Conservation (phyloP, 306 rosid species). For the Cyamopsis tetragonoloba region DNA sequence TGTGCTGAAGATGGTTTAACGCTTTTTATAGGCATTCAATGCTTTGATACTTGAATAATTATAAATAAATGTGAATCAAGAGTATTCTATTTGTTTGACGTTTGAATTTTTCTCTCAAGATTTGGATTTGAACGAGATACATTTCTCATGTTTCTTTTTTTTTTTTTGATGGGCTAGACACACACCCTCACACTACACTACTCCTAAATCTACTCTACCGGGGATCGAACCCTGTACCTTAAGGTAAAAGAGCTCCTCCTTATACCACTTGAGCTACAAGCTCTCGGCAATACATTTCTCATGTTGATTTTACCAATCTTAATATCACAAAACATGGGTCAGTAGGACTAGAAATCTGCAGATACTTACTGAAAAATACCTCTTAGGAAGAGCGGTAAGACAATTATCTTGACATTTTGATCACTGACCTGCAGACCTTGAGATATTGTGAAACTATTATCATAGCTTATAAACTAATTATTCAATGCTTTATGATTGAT, state of each 20-base stretch:
- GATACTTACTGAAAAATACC: background rate
- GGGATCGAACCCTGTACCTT: no score
- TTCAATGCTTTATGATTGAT: no score
- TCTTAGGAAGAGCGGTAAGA: background rate
- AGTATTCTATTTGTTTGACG: background rate
- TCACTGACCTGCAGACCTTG: no score
- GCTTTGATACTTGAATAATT: background rate
- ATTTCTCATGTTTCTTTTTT: conserved; percentile 4
- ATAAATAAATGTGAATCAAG: background rate
- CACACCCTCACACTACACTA: no score
- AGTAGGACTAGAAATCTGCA: background rate
- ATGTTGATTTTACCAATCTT: background rate
- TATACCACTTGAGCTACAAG: no score
- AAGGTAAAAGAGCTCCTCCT: no score
- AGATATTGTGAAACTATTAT: no score
- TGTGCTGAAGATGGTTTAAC: background rate
- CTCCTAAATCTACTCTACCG: no score
- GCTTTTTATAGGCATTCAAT: background rate
- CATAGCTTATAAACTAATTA: no score
- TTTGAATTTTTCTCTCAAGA: background rate
- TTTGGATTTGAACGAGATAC: background rate
- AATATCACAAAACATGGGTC: background rate
- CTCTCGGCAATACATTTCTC: no score
- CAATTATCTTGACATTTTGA: background rate
- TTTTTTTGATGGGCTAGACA: no score